A percentile compares a stretch with the other conserved stretches of the same genome.
These are phyloP conservation scores for Phytophthora lateralis DNA, from an alignment of 352 stramenopile species.

Conservation along the genomic window DNA sequence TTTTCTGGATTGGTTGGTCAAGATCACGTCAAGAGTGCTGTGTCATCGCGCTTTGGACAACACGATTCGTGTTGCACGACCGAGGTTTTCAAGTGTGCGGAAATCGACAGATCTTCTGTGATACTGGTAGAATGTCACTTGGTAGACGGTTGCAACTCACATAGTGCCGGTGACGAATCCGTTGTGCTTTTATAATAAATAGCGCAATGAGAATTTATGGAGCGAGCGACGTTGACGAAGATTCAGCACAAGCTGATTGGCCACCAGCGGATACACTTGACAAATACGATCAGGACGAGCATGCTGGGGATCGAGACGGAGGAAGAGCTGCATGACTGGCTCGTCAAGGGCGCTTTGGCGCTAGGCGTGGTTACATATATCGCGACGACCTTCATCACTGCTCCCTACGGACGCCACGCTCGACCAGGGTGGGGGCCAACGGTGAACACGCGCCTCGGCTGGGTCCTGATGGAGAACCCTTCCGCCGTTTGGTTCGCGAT, in stretches of 20 bases:
- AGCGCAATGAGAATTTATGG: too few species aligned
- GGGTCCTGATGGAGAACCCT: constrained; percentile 75
- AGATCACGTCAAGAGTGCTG: constrained; percentile 8
- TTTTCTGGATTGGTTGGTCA: constrained; percentile 6
- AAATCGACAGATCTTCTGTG: too few species aligned
- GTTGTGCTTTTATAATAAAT: background rate
- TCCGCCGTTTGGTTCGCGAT: constrained; percentile 67
- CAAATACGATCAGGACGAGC: background rate
- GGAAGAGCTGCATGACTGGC: constrained; percentile 57
- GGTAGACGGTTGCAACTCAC: background rate
- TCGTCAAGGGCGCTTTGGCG: constrained; percentile 56
- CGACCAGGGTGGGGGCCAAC: constrained; percentile 63
- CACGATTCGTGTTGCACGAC: too few species aligned
- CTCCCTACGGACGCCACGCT: constrained; percentile 65
- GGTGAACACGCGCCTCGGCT: constrained; percentile 60
- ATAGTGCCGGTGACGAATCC: background rate
- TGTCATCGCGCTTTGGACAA: background rate
- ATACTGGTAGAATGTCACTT: background rate
- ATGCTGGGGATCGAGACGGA: constrained; percentile 41
- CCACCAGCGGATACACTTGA: background rate
- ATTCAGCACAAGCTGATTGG: constrained; percentile 10
- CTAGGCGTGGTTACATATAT: constrained; percentile 57
- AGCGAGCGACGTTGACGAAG: too few species aligned
- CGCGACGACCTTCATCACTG: constrained; percentile 58
- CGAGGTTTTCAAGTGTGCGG: too few species aligned